Evolutionary conservation across 129 eudicot genomes (phyloP), one percentile per base, ranked within the genome.

Genomic region (Lonicera japonica): DNA sequence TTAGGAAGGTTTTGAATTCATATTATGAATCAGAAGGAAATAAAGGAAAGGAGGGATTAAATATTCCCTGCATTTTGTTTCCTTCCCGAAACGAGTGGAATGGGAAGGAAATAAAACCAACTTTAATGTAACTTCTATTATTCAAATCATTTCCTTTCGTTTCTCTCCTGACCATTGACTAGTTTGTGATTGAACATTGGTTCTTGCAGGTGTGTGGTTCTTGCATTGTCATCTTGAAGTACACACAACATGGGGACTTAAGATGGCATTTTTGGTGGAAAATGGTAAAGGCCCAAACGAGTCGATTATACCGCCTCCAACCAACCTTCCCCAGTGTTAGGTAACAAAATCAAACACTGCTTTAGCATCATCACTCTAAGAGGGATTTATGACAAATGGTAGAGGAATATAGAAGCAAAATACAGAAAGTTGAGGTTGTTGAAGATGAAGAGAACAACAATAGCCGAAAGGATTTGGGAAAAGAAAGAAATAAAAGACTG

Each of bases 181-280:
- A 24, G 56, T n/a, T 41, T 69, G 23, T 64, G 24, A 16, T 64
- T 38, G 10, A 38, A 38, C 5, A 4, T 43, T 43, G 56, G 56
- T 19, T 19, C 54, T 1, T 72, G 73, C 64, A 83, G 90, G 95
- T 13, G 82, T 86, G 12, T 86, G 95, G 95, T 86, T 86, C 68
- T 24, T 85, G 59, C 92, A 85, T 57, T 85, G 92, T 62, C 94
- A 85, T 77, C 60, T 83, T 17, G 95, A 87, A 71, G 85, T 87
- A 43, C 95, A 87, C 79, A 87, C 95, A 10, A 77, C 95, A 64
- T 86, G 95, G 95, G 95, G 95, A 22, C 70, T 86, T 14, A 86
- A 86, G 79, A 86, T 86, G 90, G 95, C 90, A 57, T 87, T 87
- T 68, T 29, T 87, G 54, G 88, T 87, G 56, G 81, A 78, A 4